Evolutionary conservation across 2,329 filamentous ascomycete species (phyloP).

Genomic region (Alternaria hordeiaustralica): DNA sequence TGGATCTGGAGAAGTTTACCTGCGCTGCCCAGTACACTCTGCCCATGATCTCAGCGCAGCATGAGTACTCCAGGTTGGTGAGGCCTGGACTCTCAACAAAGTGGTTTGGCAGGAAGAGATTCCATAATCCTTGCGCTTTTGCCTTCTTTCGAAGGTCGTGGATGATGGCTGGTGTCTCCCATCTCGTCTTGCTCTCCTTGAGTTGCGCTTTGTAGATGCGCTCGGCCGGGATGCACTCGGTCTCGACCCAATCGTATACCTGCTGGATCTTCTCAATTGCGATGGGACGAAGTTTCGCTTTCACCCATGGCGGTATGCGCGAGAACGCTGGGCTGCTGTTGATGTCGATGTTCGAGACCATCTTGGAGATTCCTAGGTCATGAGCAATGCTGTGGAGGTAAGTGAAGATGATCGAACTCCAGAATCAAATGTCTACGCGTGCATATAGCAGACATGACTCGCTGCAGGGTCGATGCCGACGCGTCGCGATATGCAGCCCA

Average conservation of each 20-base stretch:
- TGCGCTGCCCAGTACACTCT: constrained; percentile 55
- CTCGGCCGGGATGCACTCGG: constrained; percentile 54
- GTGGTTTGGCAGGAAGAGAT: constrained; percentile 52
- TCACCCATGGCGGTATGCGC: constrained; percentile 54
- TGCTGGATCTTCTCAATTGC: constrained; percentile 53
- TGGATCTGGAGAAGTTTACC: constrained; percentile 20
- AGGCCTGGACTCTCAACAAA: constrained; percentile 53
- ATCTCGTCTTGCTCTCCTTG: constrained; percentile 34
- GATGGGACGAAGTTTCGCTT: constrained; percentile 57
- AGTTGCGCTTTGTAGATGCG: constrained; percentile 53
- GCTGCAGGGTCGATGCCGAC: constrained; percentile 23
- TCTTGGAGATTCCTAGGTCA: constrained; percentile 1
- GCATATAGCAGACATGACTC: constrained; percentile 22
- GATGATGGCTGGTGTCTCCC: constrained; percentile 52
- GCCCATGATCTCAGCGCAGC: constrained; percentile 56
- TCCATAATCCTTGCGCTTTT: constrained; percentile 49
- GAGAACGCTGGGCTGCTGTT: constrained; percentile 47
- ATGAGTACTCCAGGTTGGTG: constrained; percentile 56
- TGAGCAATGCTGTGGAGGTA: background rate
- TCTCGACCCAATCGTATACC: constrained; percentile 54
- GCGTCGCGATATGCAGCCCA: constrained; percentile 5
- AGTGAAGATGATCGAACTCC: constrained; percentile 6
- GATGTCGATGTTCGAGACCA: constrained; percentile 26
- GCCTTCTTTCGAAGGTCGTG: constrained; percentile 53
- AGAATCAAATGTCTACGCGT: constrained; percentile 8